Percentiles rank a stretch among this genome's conserved stretches.
These are phyloP conservation scores for Mycena pura DNA, from an alignment of 768 basidiomycete species.

Conservation along the genomic window DNA sequence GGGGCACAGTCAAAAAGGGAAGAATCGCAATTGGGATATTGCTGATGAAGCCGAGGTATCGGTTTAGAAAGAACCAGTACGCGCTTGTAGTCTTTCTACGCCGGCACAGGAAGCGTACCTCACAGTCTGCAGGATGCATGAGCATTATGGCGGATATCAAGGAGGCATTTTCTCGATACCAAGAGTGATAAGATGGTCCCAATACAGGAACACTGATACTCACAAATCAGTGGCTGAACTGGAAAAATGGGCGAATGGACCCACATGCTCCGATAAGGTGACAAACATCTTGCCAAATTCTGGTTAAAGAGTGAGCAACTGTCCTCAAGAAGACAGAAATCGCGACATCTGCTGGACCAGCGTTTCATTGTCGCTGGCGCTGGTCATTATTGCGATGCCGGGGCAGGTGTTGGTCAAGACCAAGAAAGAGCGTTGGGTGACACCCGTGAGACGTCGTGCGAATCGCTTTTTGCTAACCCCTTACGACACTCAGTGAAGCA, in stretches of 20 bases:
- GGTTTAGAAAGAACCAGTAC: slow-evolving; percentile 55
- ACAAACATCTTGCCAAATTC: too few relatives aligned
- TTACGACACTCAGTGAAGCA: too few relatives aligned
- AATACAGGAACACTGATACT: not conserved
- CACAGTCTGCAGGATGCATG: slow-evolving; percentile 39
- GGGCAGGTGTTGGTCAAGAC: too few relatives aligned
- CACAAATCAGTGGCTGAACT: not conserved
- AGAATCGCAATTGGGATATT: slow-evolving; percentile 40
- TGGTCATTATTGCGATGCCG: too few relatives aligned
- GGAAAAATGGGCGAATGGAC: not conserved
- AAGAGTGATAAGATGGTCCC: slow-evolving; percentile 45
- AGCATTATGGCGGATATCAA: too few relatives aligned
- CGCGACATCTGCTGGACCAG: too few relatives aligned
- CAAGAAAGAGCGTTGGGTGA: too few relatives aligned
- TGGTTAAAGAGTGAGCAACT: too few relatives aligned
- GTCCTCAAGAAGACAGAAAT: too few relatives aligned
- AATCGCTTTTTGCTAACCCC: too few relatives aligned
- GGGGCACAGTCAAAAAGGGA: slow-evolving; percentile 35
- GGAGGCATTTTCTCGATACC: slow-evolving; percentile 26
- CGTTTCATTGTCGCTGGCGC: too few relatives aligned
- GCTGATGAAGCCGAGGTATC: slow-evolving; percentile 53
- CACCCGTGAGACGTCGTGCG: too few relatives aligned
- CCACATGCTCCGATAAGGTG: not conserved
- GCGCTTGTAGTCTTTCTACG: slow-evolving; percentile 45
- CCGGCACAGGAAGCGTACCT: slow-evolving; percentile 53